phyloP scores from a whole-genome alignment of 306 rosid genomes.

The Fagus sylvatica region DNA sequence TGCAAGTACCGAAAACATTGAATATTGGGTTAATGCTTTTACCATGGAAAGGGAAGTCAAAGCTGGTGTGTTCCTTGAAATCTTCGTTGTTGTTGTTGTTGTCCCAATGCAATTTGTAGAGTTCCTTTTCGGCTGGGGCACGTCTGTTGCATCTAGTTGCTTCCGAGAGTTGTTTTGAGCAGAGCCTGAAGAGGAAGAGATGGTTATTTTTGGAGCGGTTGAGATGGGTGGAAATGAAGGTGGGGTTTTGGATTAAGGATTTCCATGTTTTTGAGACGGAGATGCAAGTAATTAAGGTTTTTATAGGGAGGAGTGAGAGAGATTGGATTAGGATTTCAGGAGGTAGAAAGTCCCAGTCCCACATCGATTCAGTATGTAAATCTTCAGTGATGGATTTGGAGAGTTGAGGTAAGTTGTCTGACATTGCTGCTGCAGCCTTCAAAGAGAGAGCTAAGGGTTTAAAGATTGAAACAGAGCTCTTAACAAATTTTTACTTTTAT shows the following conservation, averaged over 20 bases:
- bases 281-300: background rate
- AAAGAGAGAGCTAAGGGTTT: no score
- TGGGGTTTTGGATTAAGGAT: background rate
- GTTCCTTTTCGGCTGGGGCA: no score
- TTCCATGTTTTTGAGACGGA: slow-evolving; percentile 1
- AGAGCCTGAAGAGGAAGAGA: background rate
- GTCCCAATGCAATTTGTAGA: slow-evolving; percentile 3
- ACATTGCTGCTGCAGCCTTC: no score
- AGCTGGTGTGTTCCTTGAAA: background rate
- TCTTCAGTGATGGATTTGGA: no score
- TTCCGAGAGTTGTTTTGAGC: no score
- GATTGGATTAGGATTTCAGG: no score
- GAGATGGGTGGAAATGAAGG: background rate
- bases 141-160: no score
- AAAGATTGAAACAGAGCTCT: no score
- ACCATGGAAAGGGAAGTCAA: slow-evolving; percentile 2
- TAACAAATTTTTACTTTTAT: no score
- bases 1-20: slow-evolving; percentile 13
- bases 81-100: background rate
- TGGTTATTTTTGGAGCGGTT: background rate
- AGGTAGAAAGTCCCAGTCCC: no score
- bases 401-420: no score
- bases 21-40: background rate
- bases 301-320: background rate
- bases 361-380: no score